These are phyloP conservation scores for Pichia sporocuriosa DNA, from an alignment of 805 yeast genomes.

Conservation along the genomic window DNA sequence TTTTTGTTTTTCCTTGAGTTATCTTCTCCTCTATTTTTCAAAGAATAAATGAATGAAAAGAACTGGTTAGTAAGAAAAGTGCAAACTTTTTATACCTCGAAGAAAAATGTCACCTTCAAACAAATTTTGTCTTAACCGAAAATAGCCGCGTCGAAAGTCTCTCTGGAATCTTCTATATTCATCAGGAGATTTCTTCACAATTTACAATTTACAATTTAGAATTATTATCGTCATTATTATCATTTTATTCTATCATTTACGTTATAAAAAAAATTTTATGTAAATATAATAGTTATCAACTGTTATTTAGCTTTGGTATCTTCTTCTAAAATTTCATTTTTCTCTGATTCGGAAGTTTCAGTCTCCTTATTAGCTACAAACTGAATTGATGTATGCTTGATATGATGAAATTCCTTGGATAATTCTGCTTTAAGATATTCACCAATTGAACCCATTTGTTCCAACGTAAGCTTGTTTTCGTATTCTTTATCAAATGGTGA, in stretches of 20 bases:
- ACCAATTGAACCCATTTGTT: constrained; percentile 28
- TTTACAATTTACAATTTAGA: no score
- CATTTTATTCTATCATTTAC: no score
- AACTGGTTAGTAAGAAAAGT: no score
- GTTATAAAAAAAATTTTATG: no score
- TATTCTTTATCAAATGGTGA: constrained; percentile 25
- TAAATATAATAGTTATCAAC: no score
- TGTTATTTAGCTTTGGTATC: not conserved
- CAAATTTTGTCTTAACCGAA: no score
- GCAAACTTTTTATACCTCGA: no score
- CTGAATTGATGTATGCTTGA: constrained; percentile 31
- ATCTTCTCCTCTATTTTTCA: no score
- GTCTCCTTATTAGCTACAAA: constrained; percentile 21
- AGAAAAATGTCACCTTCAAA: no score
- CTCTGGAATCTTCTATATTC: constrained; percentile 1
- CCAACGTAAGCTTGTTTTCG: constrained; percentile 27
- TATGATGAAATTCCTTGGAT: constrained; percentile 27
- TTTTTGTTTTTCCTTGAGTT: not conserved
- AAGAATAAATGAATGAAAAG: not conserved
- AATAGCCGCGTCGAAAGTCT: constrained; percentile 5
- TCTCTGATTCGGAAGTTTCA: no score
- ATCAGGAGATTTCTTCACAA: no score
- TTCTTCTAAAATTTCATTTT: not conserved
- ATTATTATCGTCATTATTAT: no score
- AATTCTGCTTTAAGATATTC: constrained; percentile 26